These are phyloP conservation scores for Aspergillus sp. DNA, from an alignment of 2,329 filamentous ascomycete species.

Conservation along the genomic window DNA sequence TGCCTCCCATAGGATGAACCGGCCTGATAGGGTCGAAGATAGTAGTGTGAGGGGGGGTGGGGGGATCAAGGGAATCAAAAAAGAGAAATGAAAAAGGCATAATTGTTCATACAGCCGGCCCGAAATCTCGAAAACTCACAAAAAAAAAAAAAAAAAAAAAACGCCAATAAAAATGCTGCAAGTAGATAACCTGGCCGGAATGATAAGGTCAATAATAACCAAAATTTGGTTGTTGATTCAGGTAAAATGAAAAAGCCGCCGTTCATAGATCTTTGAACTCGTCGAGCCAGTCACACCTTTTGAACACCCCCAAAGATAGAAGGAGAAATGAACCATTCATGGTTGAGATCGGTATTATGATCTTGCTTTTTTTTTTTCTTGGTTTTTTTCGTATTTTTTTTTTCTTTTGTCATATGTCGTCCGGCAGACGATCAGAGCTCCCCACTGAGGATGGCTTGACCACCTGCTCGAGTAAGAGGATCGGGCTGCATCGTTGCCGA, in stretches of 20 bases:
- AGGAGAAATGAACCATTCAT: too few species aligned
- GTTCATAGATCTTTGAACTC: too few species aligned
- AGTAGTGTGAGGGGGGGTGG: constrained; percentile 7
- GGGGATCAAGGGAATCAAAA: constrained; percentile 2
- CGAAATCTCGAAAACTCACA: constrained; percentile 24
- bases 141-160: constrained; percentile 29
- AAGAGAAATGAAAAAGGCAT: constrained; percentile 3
- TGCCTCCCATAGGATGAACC: constrained; percentile 10
- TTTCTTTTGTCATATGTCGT: constrained; percentile 31
- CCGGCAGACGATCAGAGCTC: constrained; percentile 2
- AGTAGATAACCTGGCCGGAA: background rate
- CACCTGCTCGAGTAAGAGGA: constrained; percentile 29
- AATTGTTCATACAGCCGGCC: constrained; percentile 29
- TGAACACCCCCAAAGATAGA: too few species aligned
- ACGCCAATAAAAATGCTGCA: constrained; percentile 27
- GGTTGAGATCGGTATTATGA: too few species aligned
- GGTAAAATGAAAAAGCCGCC: too few species aligned
- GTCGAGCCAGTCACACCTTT: too few species aligned
- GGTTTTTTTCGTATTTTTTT: background rate
- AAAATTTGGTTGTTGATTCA: background rate
- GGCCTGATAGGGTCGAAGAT: constrained; percentile 9
- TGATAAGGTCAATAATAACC: background rate
- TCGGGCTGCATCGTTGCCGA: constrained; percentile 26
- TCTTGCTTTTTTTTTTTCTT: too few species aligned
- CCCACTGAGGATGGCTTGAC: constrained; percentile 38